Percentiles rank a stretch among this genome's conserved stretches.
phyloP scores from a whole-genome alignment of 2,329 filamentous ascomycete species.

The Tolypocladium album region DNA sequence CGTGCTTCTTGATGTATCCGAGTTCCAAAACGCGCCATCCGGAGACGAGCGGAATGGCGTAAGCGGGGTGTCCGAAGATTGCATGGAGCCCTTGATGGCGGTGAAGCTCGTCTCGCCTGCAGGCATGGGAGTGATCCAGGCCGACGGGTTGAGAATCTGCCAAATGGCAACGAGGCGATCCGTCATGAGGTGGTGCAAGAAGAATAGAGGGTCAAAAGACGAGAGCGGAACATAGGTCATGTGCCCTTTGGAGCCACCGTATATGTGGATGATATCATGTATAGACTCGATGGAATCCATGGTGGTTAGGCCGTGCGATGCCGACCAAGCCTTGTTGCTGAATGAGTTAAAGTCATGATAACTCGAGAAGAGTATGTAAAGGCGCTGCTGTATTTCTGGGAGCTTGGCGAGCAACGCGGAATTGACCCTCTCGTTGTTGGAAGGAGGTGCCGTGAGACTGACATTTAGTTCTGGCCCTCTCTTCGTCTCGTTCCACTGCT shows the following conservation, averaged over 20 bases:
- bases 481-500: constrained; percentile 48
- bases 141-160: constrained; percentile 61
- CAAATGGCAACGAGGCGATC: constrained; percentile 69
- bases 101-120: constrained; percentile 52
- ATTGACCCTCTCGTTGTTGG: constrained; percentile 49
- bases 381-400: constrained; percentile 45
- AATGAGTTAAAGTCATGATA: constrained; percentile 59
- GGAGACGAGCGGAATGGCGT: constrained; percentile 54
- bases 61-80: constrained; percentile 46
- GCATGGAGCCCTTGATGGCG: constrained; percentile 38
- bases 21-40: constrained; percentile 57
- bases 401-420: constrained; percentile 33
- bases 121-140: constrained; percentile 49
- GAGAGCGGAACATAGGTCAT: constrained; percentile 63
- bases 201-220: constrained; percentile 71
- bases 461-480: constrained; percentile 34
- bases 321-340: constrained; percentile 57
- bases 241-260: constrained; percentile 51
- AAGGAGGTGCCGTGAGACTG: constrained; percentile 24
- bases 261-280: constrained; percentile 52
- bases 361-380: constrained; percentile 57
- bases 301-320: constrained; percentile 30
- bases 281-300: constrained; percentile 57
- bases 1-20: constrained; percentile 47
- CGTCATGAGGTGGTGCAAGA: constrained; percentile 65